Evolutionary conservation across 805 yeast species (phyloP), one percentile per base, ranked within the genome.

Genomic region (Metschnikowia arizonensis): DNA sequence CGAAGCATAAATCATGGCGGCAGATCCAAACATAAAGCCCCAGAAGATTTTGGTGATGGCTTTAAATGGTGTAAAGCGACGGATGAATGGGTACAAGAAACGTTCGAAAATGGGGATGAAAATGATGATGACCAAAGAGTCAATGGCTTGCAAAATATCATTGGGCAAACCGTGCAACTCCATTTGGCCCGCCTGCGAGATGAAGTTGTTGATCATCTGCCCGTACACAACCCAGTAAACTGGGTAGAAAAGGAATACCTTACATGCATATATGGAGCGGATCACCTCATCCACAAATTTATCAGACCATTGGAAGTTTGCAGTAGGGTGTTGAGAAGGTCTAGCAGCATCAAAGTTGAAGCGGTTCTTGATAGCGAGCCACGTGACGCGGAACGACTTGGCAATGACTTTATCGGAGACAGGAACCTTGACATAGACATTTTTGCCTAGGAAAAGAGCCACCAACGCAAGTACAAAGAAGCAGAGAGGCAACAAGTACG

Each of bases 161-260:
- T 86, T 86, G 53, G 95, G 93, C 55, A 85, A 73, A 33, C 87
- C 85, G 61, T 85, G 88, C 44, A 77, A 69, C 56, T 83, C 79
- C 87, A 85, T 82, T 53, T 77, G 73, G 47, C 82, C 85, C 36
- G 90, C 88, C 61, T 83, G 88, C 33, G 87, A 76, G 48, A 83
- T 77, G 57, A 85, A 83, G 64, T 82, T 82, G 67, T 79, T 81
- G 47, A 78, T 62, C 85, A 85, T 84, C 68, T 83, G 88, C 21
- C 73, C 73, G 63, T 83, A 83, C 29, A 80, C 82, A 41, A 82
- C 73, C 88, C 88, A 83, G 71, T 81, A 85, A 42, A 85, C 69
- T 31, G 89, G 86, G 62, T 76, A 84, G 67, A 80, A 82, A 11
- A 76, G 58, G 59, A 85, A 85, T 41, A 85, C 87, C 63, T 81